Percentiles rank a stretch among this genome's conserved stretches.
These are phyloP conservation scores for Cladophialophora carrionii DNA, from an alignment of 2,329 filamentous ascomycete genomes.

Conservation along the genomic window DNA sequence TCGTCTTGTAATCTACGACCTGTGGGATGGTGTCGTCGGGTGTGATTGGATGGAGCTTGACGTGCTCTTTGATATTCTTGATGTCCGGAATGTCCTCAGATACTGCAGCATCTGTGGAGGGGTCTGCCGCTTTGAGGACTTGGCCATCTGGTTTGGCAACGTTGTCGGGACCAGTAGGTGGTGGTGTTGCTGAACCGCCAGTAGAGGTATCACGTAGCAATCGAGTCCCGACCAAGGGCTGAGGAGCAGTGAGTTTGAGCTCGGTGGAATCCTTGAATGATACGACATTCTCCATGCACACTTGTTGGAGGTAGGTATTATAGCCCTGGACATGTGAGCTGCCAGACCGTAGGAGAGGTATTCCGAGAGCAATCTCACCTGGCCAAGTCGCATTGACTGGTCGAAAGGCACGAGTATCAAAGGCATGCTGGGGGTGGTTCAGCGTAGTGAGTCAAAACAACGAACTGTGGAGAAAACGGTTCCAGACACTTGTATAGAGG, in stretches of 20 bases:
- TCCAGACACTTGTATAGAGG: background rate
- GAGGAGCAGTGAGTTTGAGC: background rate
- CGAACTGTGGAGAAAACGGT: background rate
- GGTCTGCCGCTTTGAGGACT: background rate
- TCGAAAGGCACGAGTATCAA: background rate
- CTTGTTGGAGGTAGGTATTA: background rate
- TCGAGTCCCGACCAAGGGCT: background rate
- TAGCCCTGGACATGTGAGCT: background rate
- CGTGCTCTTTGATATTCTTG: background rate
- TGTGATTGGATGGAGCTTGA: background rate
- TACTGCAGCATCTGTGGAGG: background rate
- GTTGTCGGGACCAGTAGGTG: background rate
- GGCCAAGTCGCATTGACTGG: background rate
- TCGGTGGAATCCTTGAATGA: background rate
- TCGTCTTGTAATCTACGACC: background rate
- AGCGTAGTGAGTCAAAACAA: background rate
- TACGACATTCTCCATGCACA: background rate
- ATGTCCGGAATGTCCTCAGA: background rate
- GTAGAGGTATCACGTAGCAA: background rate
- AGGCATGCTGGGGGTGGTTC: background rate
- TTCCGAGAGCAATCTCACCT: background rate
- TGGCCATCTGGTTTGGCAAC: background rate
- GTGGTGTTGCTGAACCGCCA: background rate
- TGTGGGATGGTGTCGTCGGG: background rate
- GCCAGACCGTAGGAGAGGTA: background rate